Conservation (phyloP, 345 rosid genomes). For the Ceriops tagal region DNA sequence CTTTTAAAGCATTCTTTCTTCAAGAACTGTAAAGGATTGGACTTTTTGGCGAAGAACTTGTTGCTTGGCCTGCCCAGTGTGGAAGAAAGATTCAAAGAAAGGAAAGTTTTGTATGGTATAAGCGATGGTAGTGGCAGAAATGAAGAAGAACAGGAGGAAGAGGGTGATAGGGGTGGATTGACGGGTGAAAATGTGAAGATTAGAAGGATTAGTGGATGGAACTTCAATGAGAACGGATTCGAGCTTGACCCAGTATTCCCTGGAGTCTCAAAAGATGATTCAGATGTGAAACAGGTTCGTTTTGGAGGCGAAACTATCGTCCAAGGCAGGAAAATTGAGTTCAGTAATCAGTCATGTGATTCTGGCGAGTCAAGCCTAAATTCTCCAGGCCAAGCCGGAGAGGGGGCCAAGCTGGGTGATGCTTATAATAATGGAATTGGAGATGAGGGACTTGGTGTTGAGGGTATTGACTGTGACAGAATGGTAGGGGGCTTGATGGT, state of each 20-base stretch:
- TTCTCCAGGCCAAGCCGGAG: slow-evolving; percentile 9
- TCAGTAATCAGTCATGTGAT: slow-evolving; percentile 6
- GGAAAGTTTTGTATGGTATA: slow-evolving; percentile 16
- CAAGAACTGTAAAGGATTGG: slow-evolving; percentile 61
- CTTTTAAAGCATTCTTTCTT: slow-evolving; percentile 68
- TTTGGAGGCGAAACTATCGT: slow-evolving; percentile 33
- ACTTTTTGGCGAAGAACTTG: slow-evolving; percentile 53
- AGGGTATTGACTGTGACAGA: slow-evolving; percentile 25
- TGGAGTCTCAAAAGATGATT: slow-evolving; percentile 15
- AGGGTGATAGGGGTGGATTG: slow-evolving; percentile 6
- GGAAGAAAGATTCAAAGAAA: slow-evolving; percentile 54
- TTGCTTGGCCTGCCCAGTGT: slow-evolving; percentile 60
- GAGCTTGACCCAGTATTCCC: slow-evolving; percentile 78
- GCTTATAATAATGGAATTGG: neutral
- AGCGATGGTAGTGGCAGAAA: slow-evolving; percentile 8
- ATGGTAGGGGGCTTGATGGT: slow-evolving; percentile 44
- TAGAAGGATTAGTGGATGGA: slow-evolving; percentile 93
- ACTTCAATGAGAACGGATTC: slow-evolving; percentile 66
- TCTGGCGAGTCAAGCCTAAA: slow-evolving; percentile 12
- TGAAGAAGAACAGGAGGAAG: slow-evolving; percentile 27
- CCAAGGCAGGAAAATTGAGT: slow-evolving; percentile 8
- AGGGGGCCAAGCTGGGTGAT: neutral
- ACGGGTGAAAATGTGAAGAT: slow-evolving; percentile 30
- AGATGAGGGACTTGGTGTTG: neutral
- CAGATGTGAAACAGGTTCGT: slow-evolving; percentile 25